Evolutionary conservation across 2,329 filamentous ascomycete species (phyloP), one percentile per base, ranked within the genome.

Genomic region (Penicillium brasilianum): DNA sequence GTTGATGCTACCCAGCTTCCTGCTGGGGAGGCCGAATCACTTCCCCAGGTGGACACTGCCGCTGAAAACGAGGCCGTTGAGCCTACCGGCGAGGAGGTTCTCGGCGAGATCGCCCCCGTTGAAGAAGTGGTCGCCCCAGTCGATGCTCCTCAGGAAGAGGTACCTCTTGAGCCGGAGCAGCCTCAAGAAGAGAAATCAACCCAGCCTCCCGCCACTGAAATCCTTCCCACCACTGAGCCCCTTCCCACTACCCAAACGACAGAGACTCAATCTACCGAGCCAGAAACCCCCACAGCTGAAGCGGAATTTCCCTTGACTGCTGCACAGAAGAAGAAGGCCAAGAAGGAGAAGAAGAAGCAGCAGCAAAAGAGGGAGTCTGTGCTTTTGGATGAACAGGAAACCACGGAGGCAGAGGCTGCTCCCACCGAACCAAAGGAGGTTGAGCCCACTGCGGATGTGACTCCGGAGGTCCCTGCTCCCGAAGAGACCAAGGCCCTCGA

Each of bases 271-370:
- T 6, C 39, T 1, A 28, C n/a, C 2, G 55, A 59, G 13, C 18
- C 34, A 14, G 51, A 66, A 32, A 43, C 59, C 2, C 57, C 55
- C 6, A 60, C 64, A 60, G 63, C 66, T 46, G 64, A 60, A 18
- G 16, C 54, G 0, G 66, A 65, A 28, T 53, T 60, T 9, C 57
- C 57, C 3, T 59, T 67, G 62, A 66, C 68, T 39, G 65, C 67
- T 13, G 66, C 68, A 4, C 62, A 69, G 41, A 75, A 72, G 64
- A 77, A 74, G 59, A 81, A 78, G 65, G 71, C 72, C 10, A 81
- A 81, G 71, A 82, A 81, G 62, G 72, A 71, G 34, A 74, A 71
- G 64, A 74, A 74, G 41, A 66, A 68, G 43, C 57, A 67, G 43
- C 56, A 69, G 32, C 56, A 69, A 28, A 62, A 68, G 49, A 56